Conservation (phyloP, 176 grass and related monocot species). For the Calamus simplicifolius region DNA sequence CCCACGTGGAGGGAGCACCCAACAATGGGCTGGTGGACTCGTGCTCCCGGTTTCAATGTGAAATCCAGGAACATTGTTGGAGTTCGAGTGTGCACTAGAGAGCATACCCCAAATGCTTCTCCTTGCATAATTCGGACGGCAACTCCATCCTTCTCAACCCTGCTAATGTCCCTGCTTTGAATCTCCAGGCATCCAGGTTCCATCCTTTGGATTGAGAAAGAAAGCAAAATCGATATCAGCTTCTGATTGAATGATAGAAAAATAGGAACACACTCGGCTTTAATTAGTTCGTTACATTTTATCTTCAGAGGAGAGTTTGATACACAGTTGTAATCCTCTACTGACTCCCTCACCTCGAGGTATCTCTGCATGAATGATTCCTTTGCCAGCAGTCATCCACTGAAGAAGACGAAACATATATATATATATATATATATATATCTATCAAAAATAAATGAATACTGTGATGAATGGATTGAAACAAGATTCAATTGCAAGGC, state of each 20-base stretch:
- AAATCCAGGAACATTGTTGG: conserved; percentile 87
- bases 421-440: too few relatives aligned
- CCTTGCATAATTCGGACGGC: conserved; percentile 66
- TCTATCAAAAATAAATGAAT: too few relatives aligned
- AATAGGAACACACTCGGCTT: too few relatives aligned
- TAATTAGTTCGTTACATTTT: conserved; percentile 58
- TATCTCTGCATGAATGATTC: conserved; percentile 82
- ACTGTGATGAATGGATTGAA: too few relatives aligned
- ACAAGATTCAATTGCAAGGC: too few relatives aligned
- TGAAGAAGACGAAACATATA: too few relatives aligned
- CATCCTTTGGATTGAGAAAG: conserved; percentile 36
- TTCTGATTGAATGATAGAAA: too few relatives aligned
- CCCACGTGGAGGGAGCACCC: too few relatives aligned
- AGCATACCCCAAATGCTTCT: conserved; percentile 65
- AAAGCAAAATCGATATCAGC: not conserved
- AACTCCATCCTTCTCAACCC: conserved; percentile 49
- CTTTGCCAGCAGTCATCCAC: conserved; percentile 80
- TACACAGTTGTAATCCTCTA: conserved; percentile 78
- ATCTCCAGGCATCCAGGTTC: conserved; percentile 79
- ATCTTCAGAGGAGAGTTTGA: conserved; percentile 81
- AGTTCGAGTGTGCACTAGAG: conserved; percentile 64
- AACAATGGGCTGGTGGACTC: conserved; percentile 50
- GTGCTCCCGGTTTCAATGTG: conserved; percentile 47
- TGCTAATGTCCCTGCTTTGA: conserved; percentile 66
- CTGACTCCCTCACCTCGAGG: conserved; percentile 45